Evolutionary conservation across 148 eudicot genomes (phyloP).

Genomic region (Chenopodium berlandieri): DNA sequence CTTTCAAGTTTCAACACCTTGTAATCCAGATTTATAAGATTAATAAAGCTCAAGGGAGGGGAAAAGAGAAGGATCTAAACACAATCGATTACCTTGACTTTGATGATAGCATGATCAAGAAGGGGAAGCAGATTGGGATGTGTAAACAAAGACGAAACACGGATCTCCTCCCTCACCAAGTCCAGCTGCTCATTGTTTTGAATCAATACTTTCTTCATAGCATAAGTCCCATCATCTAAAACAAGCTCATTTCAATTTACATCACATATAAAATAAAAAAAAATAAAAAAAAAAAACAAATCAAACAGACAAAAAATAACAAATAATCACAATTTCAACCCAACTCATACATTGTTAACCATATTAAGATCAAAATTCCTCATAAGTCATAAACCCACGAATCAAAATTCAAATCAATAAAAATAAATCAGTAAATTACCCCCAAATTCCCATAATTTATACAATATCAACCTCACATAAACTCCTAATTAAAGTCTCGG

Average conservation of each 20-base stretch:
- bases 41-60: background rate
- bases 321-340: background rate
- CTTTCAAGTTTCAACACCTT: background rate
- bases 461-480: background rate
- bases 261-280: background rate
- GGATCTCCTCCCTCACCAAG: constrained; percentile 94
- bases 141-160: constrained; percentile 81
- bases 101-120: constrained; percentile 93
- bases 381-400: constrained; percentile 5
- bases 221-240: constrained; percentile 97
- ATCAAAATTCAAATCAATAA: constrained; percentile 6
- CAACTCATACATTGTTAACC: background rate
- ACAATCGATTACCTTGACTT: constrained; percentile 71
- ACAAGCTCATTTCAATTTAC: constrained; percentile 24
- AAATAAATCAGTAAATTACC: background rate
- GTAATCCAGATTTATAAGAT: background rate
- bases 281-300: background rate
- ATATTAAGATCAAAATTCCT: constrained; percentile 5
- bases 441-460: constrained; percentile 16
- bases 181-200: constrained; percentile 91
- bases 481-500: background rate
- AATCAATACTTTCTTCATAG: constrained; percentile 96
- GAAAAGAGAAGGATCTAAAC: background rate
- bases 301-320: background rate
- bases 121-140: constrained; percentile 95